These are phyloP conservation scores for Spizellomyces sp. DNA, from an alignment of 192 early-diverging fungal species.

Conservation along the genomic window DNA sequence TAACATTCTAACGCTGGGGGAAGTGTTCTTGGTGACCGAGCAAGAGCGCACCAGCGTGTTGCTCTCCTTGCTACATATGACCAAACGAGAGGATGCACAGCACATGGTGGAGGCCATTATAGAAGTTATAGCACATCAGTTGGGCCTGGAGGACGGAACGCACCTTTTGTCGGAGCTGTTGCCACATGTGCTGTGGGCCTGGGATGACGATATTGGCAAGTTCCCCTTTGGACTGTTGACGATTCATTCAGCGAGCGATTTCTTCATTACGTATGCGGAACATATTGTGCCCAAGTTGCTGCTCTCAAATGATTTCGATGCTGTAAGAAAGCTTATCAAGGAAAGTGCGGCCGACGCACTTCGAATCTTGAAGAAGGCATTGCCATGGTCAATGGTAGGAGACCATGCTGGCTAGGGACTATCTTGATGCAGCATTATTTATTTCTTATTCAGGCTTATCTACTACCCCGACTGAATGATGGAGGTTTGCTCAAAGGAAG, in stretches of 20 bases:
- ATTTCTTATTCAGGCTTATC: too few relatives aligned
- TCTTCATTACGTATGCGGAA: background rate
- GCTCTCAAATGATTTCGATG: background rate
- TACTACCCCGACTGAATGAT: too few relatives aligned
- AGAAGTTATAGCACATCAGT: background rate
- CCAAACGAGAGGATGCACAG: background rate
- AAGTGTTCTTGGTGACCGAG: background rate
- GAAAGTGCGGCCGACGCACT: background rate
- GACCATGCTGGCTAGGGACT: too few relatives aligned
- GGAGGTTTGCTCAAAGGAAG: too few relatives aligned
- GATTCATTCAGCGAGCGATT: background rate
- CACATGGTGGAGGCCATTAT: background rate
- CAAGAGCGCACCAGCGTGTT: background rate
- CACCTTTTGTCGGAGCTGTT: slow-evolving; percentile 11
- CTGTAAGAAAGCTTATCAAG: background rate
- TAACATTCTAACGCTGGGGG: background rate
- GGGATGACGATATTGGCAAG: slow-evolving; percentile 5
- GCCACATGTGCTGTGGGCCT: slow-evolving; percentile 13
- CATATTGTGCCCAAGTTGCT: slow-evolving; percentile 9
- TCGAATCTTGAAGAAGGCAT: background rate
- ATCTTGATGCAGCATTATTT: too few relatives aligned
- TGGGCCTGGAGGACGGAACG: background rate
- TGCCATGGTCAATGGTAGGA: slow-evolving; percentile 1
- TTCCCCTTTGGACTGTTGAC: slow-evolving; percentile 15
- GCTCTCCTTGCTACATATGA: background rate